A percentile compares a stretch with the other conserved stretches of the same genome.
Conservation (phyloP, 2,329 filamentous ascomycete genomes). For the Cladosporium cucumerinum region DNA sequence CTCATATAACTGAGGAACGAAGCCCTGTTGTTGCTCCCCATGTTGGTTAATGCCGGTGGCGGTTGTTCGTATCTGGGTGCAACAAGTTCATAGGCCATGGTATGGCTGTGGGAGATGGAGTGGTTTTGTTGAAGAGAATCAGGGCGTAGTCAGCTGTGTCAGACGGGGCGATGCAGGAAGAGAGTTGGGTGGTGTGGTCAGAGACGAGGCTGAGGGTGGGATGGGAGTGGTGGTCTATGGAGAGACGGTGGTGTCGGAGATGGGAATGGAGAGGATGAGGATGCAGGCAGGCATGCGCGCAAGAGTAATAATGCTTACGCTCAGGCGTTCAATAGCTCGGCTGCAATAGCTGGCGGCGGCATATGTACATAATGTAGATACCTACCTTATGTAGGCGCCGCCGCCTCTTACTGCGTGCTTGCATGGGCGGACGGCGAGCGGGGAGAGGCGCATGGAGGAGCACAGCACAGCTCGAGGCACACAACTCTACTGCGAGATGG, state of each 20-base stretch:
- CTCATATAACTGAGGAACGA: not conserved
- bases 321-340: slow-evolving; percentile 12
- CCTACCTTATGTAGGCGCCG: not conserved
- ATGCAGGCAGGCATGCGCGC: not conserved
- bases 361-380: not conserved
- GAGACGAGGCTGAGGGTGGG: not conserved
- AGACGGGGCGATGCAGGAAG: slow-evolving; percentile 5
- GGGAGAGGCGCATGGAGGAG: not conserved
- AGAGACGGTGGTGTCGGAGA: not conserved
- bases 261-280: not conserved
- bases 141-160: slow-evolving; percentile 1
- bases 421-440: not conserved
- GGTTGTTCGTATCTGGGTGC: slow-evolving; percentile 4
- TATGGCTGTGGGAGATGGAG: not conserved
- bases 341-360: slow-evolving; percentile 1
- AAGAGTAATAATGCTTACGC: slow-evolving; percentile 14
- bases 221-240: not conserved
- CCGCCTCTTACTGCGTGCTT: not conserved
- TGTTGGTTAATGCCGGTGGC: not conserved
- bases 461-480: not conserved
- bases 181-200: slow-evolving; percentile 3
- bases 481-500: not conserved
- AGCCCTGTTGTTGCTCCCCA: not conserved
- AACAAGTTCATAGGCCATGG: not conserved
- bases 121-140: not conserved